These are phyloP conservation scores for Mycena vitilis DNA, from an alignment of 768 basidiomycete genomes.

Conservation along the genomic window DNA sequence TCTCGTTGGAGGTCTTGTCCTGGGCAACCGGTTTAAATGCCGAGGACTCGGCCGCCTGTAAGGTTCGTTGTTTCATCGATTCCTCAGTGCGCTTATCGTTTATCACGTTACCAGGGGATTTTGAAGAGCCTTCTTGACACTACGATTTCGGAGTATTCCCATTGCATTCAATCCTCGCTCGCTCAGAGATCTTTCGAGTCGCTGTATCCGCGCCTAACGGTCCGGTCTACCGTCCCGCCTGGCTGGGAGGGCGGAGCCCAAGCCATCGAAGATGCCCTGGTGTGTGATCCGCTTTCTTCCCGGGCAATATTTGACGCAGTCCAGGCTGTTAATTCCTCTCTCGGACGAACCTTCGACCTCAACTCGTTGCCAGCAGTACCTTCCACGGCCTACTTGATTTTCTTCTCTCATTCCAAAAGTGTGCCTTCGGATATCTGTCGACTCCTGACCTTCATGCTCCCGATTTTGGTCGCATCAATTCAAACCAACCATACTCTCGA, in stretches of 20 bases:
- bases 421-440: constrained; percentile 30
- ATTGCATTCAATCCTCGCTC: constrained; percentile 55
- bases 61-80: constrained; percentile 40
- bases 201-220: constrained; percentile 58
- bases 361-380: constrained; percentile 33
- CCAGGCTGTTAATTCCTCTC: constrained; percentile 50
- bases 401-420: constrained; percentile 49
- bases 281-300: constrained; percentile 42
- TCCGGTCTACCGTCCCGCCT: constrained; percentile 44
- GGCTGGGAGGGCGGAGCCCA: constrained; percentile 56
- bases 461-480: constrained; percentile 60
- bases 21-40: constrained; percentile 46
- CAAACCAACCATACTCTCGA: constrained; percentile 67
- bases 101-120: constrained; percentile 38
- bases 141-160: constrained; percentile 48
- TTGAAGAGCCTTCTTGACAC: constrained; percentile 49
- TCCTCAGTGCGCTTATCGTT: background rate
- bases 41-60: constrained; percentile 43
- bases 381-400: constrained; percentile 49
- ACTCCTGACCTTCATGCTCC: constrained; percentile 50
- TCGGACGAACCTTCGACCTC: constrained; percentile 44
- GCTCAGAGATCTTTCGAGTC: constrained; percentile 60
- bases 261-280: constrained; percentile 51
- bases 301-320: constrained; percentile 6
- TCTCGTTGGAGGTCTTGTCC: constrained; percentile 40